Evolutionary conservation across 2,329 filamentous ascomycete genomes (phyloP).

Genomic region (Coniochaeta sp.): DNA sequence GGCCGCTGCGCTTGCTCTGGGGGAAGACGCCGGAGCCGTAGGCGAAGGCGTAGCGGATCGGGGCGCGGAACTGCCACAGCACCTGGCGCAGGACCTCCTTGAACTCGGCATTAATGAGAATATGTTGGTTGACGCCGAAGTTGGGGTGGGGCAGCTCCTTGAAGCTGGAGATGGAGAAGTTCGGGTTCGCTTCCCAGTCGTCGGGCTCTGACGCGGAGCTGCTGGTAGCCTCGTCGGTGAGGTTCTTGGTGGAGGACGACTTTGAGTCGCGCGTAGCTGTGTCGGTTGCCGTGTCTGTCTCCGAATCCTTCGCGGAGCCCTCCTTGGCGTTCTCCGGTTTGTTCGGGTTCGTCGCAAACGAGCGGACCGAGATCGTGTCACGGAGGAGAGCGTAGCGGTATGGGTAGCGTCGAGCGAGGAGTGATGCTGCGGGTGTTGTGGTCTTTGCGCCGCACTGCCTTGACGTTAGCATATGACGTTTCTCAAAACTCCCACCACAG

Average conservation of each 20-base stretch:
- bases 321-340: not conserved
- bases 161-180: conserved; percentile 66
- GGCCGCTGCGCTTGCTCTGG: conserved; percentile 51
- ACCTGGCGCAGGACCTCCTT: conserved; percentile 84
- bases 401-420: not conserved
- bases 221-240: conserved; percentile 15
- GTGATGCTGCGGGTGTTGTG: not conserved
- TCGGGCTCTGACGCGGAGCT: conserved; percentile 14
- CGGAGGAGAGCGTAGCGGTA: not conserved
- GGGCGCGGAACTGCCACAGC: conserved; percentile 84
- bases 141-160: conserved; percentile 68
- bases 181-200: conserved; percentile 70
- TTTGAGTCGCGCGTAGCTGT: conserved; percentile 8
- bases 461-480: not conserved
- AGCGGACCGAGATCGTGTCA: not conserved
- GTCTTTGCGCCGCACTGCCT: not conserved
- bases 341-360: not conserved
- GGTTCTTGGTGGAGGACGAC: conserved; percentile 11
- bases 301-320: not conserved
- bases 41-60: conserved; percentile 93
- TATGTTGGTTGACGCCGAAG: conserved; percentile 94
- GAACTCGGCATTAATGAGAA: conserved; percentile 91
- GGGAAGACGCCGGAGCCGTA: conserved; percentile 97
- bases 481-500: not conserved
- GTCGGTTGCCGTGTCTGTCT: not conserved